Conservation (phyloP, 2,329 filamentous ascomycete genomes). For the Balansia obtecta region DNA sequence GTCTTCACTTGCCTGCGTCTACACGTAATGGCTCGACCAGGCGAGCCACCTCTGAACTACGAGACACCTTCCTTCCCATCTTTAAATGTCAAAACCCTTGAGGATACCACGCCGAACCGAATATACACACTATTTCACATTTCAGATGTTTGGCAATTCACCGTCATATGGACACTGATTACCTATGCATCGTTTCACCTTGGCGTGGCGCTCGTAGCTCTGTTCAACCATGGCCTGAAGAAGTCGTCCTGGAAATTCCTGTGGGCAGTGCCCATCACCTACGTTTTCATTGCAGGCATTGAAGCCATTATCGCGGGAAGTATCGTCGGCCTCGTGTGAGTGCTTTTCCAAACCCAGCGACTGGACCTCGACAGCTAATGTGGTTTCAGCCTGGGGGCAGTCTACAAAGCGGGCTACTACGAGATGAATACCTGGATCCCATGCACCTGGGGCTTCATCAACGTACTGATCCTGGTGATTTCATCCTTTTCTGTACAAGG, state of each 20-base stretch:
- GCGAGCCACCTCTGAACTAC: slow-evolving; percentile 40
- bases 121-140: slow-evolving; percentile 57
- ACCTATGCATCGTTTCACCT: slow-evolving; percentile 66
- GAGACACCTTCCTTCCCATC: slow-evolving; percentile 63
- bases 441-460: slow-evolving; percentile 77
- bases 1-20: not conserved
- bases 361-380: not conserved
- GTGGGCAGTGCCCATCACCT: slow-evolving; percentile 62
- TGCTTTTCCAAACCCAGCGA: slow-evolving; percentile 5
- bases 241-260: slow-evolving; percentile 46
- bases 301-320: slow-evolving; percentile 73
- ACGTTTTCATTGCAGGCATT: slow-evolving; percentile 56
- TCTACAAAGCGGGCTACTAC: slow-evolving; percentile 74
- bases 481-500: slow-evolving; percentile 91
- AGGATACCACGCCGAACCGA: slow-evolving; percentile 28
- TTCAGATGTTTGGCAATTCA: slow-evolving; percentile 76
- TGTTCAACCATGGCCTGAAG: slow-evolving; percentile 55
- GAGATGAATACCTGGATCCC: slow-evolving; percentile 93
- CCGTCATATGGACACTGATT: slow-evolving; percentile 73
- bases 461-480: slow-evolving; percentile 68
- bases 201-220: slow-evolving; percentile 56
- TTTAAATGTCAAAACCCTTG: slow-evolving; percentile 58
- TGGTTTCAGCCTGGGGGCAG: slow-evolving; percentile 59
- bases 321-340: slow-evolving; percentile 68
- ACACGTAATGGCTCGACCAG: slow-evolving; percentile 5